Evolutionary conservation across 2,329 filamentous ascomycete genomes (phyloP).

Genomic region (Apiospora rasikravindrae): DNA sequence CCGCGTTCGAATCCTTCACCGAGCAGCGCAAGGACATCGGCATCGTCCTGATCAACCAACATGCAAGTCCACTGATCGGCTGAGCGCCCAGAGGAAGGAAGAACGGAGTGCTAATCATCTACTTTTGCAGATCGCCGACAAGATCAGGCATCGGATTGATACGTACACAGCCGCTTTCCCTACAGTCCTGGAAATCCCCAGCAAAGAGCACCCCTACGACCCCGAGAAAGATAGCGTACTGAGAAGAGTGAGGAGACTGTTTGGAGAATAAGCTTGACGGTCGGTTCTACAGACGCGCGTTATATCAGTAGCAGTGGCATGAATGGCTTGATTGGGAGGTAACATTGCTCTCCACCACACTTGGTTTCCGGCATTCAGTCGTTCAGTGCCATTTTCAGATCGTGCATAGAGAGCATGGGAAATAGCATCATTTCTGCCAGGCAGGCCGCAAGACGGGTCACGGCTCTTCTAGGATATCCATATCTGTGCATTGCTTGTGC

Average conservation of each 20-base stretch:
- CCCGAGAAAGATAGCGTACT: slow-evolving; percentile 98
- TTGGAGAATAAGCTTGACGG: slow-evolving; percentile 63
- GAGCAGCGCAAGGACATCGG: slow-evolving; percentile 93
- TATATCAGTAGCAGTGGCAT: background rate
- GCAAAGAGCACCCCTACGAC: slow-evolving; percentile 98
- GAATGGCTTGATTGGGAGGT: background rate
- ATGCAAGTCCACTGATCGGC: slow-evolving; percentile 62
- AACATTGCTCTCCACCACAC: background rate
- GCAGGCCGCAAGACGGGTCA: background rate
- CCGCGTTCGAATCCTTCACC: slow-evolving; percentile 88
- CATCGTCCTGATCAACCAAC: slow-evolving; percentile 96
- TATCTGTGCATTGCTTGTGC: background rate
- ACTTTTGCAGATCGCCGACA: slow-evolving; percentile 78
- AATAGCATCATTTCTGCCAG: background rate
- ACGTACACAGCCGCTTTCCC: slow-evolving; percentile 94
- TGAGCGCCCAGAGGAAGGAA: background rate
- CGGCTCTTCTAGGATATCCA: slow-evolving; percentile 7
- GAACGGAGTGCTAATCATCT: slow-evolving; percentile 28
- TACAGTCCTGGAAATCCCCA: slow-evolving; percentile 94
- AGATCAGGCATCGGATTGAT: slow-evolving; percentile 89
- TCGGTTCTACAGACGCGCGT: background rate
- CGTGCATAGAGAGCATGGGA: background rate
- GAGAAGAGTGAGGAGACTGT: slow-evolving; percentile 75
- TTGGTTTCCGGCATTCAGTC: background rate
- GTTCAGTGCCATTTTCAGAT: background rate